Conservation (phyloP, 352 stramenopile species). For the Halophytophthora polymorphica region DNA sequence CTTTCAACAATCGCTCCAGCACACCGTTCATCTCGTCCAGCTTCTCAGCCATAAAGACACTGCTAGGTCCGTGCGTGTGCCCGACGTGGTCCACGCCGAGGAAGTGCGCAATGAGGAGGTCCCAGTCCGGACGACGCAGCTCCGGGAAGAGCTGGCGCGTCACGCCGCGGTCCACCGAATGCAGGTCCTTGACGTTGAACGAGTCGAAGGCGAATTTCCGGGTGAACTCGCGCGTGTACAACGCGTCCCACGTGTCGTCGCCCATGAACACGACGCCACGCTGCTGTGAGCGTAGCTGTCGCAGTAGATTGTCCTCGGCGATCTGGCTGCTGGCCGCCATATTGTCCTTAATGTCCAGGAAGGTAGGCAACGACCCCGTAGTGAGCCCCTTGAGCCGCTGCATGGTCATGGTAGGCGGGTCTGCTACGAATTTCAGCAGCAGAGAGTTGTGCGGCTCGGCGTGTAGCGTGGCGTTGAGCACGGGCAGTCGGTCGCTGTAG, state of each 20-base stretch:
- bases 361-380: constrained; percentile 96
- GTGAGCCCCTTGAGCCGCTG: constrained; percentile 97
- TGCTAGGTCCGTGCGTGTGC: constrained; percentile 95
- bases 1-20: constrained; percentile 69
- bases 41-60: constrained; percentile 93
- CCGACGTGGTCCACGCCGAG: constrained; percentile 97
- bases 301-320: constrained; percentile 95
- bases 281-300: constrained; percentile 66
- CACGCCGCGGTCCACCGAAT: constrained; percentile 97
- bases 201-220: constrained; percentile 94
- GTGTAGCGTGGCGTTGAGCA: constrained; percentile 69
- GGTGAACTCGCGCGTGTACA: constrained; percentile 92
- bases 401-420: constrained; percentile 98
- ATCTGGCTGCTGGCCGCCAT: constrained; percentile 89
- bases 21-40: constrained; percentile 95
- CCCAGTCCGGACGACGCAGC: constrained; percentile 63
- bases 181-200: constrained; percentile 98
- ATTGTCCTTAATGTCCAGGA: constrained; percentile 96
- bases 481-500: constrained; percentile 82
- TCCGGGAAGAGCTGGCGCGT: constrained; percentile 65
- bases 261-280: constrained; percentile 94
- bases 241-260: constrained; percentile 97
- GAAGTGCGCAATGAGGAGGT: constrained; percentile 85
- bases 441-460: constrained; percentile 52
- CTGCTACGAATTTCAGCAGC: constrained; percentile 94